These are phyloP conservation scores for Coemansia sp. DNA, from an alignment of 192 early-diverging fungal species.

Conservation along the genomic window DNA sequence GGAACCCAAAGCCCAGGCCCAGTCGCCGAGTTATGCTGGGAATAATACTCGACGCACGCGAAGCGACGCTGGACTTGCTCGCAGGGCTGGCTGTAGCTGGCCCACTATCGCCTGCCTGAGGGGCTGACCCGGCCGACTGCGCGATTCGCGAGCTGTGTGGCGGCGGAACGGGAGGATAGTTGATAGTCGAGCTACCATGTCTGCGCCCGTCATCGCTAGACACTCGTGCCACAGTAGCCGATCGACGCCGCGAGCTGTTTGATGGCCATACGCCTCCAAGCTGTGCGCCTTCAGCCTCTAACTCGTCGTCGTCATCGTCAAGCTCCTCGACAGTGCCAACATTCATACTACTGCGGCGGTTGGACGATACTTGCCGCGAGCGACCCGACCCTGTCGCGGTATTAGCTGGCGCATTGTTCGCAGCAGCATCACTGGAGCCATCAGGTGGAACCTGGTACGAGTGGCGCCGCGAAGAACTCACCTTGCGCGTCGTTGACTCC, in stretches of 20 bases:
- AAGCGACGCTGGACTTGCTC: constrained; percentile 26
- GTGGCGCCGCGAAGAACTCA: constrained; percentile 43
- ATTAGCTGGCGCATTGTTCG: not conserved
- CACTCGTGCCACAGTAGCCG: constrained; percentile 48
- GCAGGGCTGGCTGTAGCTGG: not conserved
- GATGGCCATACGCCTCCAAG: constrained; percentile 14
- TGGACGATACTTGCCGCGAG: constrained; percentile 4
- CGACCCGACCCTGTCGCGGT: not conserved
- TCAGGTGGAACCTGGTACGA: constrained; percentile 40
- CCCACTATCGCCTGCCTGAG: not conserved
- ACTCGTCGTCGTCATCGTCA: constrained; percentile 5
- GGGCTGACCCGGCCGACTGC: not conserved
- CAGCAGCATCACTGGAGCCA: not conserved
- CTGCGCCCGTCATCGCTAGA: not conserved
- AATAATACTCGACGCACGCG: constrained; percentile 46
- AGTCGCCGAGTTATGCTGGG: constrained; percentile 46
- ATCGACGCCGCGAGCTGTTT: constrained; percentile 28
- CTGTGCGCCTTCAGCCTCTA: not conserved
- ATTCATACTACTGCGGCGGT: not conserved
- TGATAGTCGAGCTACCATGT: not conserved
- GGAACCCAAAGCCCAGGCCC: constrained; percentile 49
- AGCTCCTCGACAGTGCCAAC: not conserved
- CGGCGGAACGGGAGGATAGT: constrained; percentile 1
- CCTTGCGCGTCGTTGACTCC: constrained; percentile 11
- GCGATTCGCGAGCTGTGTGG: not conserved